Base-by-base conservation (phyloP, 768 basidiomycete genomes). In the Lepiota brunneoincarnata region DNA sequence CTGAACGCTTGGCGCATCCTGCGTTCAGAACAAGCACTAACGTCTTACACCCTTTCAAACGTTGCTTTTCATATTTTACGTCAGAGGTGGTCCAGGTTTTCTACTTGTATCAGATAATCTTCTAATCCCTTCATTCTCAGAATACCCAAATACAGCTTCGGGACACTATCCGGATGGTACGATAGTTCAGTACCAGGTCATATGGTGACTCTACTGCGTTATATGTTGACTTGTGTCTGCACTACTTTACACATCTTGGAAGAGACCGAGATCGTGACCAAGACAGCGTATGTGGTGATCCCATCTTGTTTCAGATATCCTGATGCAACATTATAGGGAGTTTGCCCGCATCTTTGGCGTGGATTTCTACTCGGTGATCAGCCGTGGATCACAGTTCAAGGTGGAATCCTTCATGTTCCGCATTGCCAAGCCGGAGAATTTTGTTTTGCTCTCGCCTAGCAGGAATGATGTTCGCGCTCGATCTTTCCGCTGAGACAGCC, bases 341-440 rank as follows among this genome's bases (percentile, higher is more conserved):
- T 98, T 98, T 63, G 95, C 97, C 37, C 85, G 97, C 9, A 92
- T 98, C 5, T 98, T 97, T 59, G 96, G 97, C 0, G 87, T 99
- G 40, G 97, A 99, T 69, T 98, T 98, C 67, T 91, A 87, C 64
- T 97, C 94, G 3, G 95, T 98, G 28, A 82, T 97, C 58, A 93
- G 84, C 56, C 84, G 97, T 28, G 97, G 97, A 0, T 97, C 94
- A 0, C 97, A 99, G 63, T 98, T 93, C 77, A 99, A 98, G 71
- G 97, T 98, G 23, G 97, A 99, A 72, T 94, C 94, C 0, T 96
- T 99, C 73, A 88, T 99, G 88, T 95, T 97, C 68, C 86, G 95
- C 17, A 93, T 98, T 44, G 91, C 91, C 15, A 98, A 98, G 68
- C 94, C 97, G 0, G 97, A 98, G 67, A 90, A 80, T 59, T 94